A percentile compares a stretch with the other conserved stretches of the same genome.
Evolutionary conservation across 2,329 filamentous ascomycete species (phyloP).

Genomic region (Sphaerostilbella broomeana): DNA sequence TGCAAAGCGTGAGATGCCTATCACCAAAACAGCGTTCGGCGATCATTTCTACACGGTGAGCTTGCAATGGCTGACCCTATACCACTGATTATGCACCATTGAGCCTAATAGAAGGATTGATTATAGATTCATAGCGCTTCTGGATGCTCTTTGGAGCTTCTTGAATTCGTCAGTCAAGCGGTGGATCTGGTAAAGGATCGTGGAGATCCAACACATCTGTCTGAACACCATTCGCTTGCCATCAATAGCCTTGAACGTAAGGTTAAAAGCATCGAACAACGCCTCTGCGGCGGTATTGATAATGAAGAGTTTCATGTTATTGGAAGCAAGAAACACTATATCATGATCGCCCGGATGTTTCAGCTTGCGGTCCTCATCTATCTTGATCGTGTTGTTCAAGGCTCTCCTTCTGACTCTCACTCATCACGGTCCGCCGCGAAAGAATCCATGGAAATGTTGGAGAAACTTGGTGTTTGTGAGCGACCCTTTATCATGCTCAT

Average conservation of each 20-base stretch:
- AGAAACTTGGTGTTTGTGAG: constrained; percentile 7
- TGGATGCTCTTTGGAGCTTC: constrained; percentile 10
- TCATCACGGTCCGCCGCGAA: constrained; percentile 7
- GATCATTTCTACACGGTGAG: constrained; percentile 1
- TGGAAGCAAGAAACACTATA: constrained; percentile 8
- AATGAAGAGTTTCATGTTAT: constrained; percentile 7
- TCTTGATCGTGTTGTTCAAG: constrained; percentile 9
- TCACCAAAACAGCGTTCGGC: constrained; percentile 1
- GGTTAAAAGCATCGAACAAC: constrained; percentile 5
- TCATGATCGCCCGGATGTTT: constrained; percentile 8
- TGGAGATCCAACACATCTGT: background rate
- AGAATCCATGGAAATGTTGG: constrained; percentile 1
- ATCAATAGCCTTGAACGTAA: constrained; percentile 5
- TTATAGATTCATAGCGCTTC: constrained; percentile 9
- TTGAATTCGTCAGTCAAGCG: constrained; percentile 4
- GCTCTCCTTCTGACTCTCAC: constrained; percentile 3
- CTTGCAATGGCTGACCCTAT: no score
- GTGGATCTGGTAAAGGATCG: constrained; percentile 4
- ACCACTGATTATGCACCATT: no score
- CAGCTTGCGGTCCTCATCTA: constrained; percentile 12
- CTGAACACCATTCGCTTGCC: constrained; percentile 1
- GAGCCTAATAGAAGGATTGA: background rate
- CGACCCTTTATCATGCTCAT: constrained; percentile 9
- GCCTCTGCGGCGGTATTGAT: constrained; percentile 7
- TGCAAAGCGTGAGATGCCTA: constrained; percentile 6